Base-by-base conservation (phyloP, 352 stramenopile species). In the Globisporangium spiculum region DNA sequence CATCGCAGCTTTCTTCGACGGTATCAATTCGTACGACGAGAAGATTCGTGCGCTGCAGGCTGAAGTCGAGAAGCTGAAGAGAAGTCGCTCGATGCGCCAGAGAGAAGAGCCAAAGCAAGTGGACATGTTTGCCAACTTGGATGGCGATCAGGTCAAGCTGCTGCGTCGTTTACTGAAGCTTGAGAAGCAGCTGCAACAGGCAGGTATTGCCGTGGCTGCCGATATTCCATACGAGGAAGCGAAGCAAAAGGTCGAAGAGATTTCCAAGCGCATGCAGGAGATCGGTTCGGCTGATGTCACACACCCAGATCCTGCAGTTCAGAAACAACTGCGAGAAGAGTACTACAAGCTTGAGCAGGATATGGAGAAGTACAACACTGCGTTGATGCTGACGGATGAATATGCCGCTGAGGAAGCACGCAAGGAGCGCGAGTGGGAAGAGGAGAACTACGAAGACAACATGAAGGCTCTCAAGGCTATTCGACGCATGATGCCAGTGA, bases 291-390 rank as follows among this genome's bases (percentile, higher is more conserved):
- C 88, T 63, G 92, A 97, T 86, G 89, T 97, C 16, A 96, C 85
- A 46, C 80, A 96, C 38, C 88, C 88, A 4, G 88, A 96, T 56
- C 77, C 79, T 22, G 74, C 74, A 12, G 89, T 94, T 53, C 88
- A 96, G 71, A 92, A 92, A 32, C 77, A 91, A 58, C 72, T 98
- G 38, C 87, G 90, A 50, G 91, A 98, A 86, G 92, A 98, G 69
- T 97, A 98, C 76, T 97, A 94, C 75, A 87, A 84, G 65, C 75
- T 98, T 24, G 92, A 98, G 70, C 90, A 97, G 72, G 91, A 98
- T 68, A 97, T 98, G 91, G 91, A 98, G 70, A 97, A 97, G 71
- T 97, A 97, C 75, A 97, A 96, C 69, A 94, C 80, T 41, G 93
- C 93, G 26, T 69, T 98, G 50, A 93, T 97, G 78, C 66, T 97